phyloP scores from a whole-genome alignment of 129 eudicot species.

The Pseudognaphalium luteoalbum region DNA sequence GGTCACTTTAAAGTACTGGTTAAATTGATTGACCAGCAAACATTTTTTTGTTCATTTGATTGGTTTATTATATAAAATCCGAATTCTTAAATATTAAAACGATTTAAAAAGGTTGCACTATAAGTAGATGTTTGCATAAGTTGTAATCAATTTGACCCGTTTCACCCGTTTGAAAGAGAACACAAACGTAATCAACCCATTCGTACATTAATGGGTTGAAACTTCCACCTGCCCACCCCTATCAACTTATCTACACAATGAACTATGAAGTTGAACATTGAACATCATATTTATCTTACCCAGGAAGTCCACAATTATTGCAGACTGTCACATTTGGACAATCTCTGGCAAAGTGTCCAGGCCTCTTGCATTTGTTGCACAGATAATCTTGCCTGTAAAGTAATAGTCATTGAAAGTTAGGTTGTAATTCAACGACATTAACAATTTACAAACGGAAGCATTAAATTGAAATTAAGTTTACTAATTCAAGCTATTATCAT shows the following conservation, averaged over 20 bases:
- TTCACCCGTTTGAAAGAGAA: neutral
- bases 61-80: neutral
- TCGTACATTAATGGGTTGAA: neutral
- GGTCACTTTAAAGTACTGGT: neutral
- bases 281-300: slow-evolving; percentile 42
- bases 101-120: neutral
- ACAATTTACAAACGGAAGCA: neutral
- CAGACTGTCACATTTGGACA: slow-evolving; percentile 77
- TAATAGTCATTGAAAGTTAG: slow-evolving; percentile 5
- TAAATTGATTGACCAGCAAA: neutral
- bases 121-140: neutral
- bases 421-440: neutral
- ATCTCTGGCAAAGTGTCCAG: slow-evolving; percentile 84
- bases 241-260: slow-evolving; percentile 4
- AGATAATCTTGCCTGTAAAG: slow-evolving; percentile 58
- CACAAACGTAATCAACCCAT: neutral
- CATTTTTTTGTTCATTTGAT: neutral
- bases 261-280: neutral
- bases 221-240: neutral
- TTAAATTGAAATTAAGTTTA: slow-evolving; percentile 13
- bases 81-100: neutral
- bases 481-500: neutral
- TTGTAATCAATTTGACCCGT: neutral
- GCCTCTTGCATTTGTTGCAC: slow-evolving; percentile 80
- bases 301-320: slow-evolving; percentile 86